Conservation (phyloP, 805 yeast genomes). For the Saturnispora silvae region DNA sequence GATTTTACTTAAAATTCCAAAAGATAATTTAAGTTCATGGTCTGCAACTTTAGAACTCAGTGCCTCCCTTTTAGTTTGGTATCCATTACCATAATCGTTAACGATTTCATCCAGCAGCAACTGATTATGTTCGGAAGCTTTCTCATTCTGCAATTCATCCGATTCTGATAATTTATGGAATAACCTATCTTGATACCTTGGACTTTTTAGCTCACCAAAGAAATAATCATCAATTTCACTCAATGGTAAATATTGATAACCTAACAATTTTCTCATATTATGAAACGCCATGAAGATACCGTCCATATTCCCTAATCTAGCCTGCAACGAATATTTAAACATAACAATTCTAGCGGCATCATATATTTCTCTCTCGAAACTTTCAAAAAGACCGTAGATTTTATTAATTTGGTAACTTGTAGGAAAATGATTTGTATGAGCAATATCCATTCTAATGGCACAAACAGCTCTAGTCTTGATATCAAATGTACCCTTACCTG, state of each 20-base stretch:
- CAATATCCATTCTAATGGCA: constrained; percentile 69
- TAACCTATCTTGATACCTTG: constrained; percentile 4
- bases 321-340: constrained; percentile 81
- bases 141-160: background rate
- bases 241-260: constrained; percentile 80
- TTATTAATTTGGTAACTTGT: constrained; percentile 59
- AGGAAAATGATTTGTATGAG: constrained; percentile 40
- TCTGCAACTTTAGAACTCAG: constrained; percentile 48
- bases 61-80: constrained; percentile 25
- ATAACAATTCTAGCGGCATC: constrained; percentile 71
- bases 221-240: constrained; percentile 55
- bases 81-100: constrained; percentile 21
- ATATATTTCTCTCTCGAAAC: constrained; percentile 69
- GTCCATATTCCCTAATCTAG: constrained; percentile 93
- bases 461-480: constrained; percentile 85
- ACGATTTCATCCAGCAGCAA: constrained; percentile 14
- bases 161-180: constrained; percentile 1
- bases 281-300: constrained; percentile 92
- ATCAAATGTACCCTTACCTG: constrained; percentile 89
- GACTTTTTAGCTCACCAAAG: constrained; percentile 31
- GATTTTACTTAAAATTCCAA: constrained; percentile 40
- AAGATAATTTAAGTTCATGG: constrained; percentile 52
- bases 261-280: constrained; percentile 69
- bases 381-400: constrained; percentile 56
- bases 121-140: constrained; percentile 4